Evolutionary conservation across 305 asterid species (phyloP).

Genomic region (Solanum hybrid): DNA sequence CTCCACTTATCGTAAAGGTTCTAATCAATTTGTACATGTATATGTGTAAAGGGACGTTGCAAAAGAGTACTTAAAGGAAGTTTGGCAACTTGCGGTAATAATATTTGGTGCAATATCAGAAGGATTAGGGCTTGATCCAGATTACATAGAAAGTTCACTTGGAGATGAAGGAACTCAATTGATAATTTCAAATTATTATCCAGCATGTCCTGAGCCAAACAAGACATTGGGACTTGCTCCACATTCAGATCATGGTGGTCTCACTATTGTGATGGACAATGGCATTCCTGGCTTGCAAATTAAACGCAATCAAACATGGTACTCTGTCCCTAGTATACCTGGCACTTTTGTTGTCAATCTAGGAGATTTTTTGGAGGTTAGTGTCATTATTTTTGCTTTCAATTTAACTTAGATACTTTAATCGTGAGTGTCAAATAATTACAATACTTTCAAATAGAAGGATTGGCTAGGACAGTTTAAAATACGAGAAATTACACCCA

Average conservation of each 20-base stretch:
- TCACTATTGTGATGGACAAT: constrained; percentile 48
- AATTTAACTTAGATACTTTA: background rate
- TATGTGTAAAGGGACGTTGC: constrained; percentile 24
- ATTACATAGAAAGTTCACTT: constrained; percentile 28
- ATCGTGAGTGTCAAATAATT: background rate
- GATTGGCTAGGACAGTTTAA: background rate
- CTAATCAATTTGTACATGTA: background rate
- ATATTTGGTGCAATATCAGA: constrained; percentile 40
- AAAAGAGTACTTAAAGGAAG: constrained; percentile 33
- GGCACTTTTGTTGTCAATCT: constrained; percentile 44
- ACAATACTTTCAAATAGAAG: no score
- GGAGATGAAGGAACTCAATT: constrained; percentile 30
- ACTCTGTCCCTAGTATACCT: constrained; percentile 28
- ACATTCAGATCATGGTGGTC: constrained; percentile 57
- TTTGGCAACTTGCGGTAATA: constrained; percentile 30
- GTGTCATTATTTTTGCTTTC: background rate
- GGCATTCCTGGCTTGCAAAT: constrained; percentile 44
- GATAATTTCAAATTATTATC: constrained; percentile 42
- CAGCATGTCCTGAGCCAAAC: constrained; percentile 57
- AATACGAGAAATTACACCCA: background rate
- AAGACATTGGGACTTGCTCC: constrained; percentile 44
- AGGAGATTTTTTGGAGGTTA: constrained; percentile 50
- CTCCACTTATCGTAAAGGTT: background rate
- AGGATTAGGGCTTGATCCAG: constrained; percentile 34
- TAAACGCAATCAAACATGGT: constrained; percentile 34